phyloP scores from a whole-genome alignment of 2,329 filamentous ascomycete species.

The Aspergillus sp. region DNA sequence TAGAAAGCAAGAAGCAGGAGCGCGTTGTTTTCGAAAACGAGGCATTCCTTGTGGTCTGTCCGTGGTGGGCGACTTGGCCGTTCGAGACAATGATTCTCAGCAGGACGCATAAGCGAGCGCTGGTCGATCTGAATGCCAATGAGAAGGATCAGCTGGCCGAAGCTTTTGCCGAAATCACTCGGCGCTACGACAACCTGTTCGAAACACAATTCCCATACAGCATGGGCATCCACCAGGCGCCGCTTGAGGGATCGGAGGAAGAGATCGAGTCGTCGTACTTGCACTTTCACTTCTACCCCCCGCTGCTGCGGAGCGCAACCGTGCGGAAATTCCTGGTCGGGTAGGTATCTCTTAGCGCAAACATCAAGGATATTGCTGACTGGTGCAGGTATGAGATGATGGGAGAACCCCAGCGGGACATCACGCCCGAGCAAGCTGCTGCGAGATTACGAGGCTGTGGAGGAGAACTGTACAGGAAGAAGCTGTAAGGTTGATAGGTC shows the following conservation, averaged over 20 bases:
- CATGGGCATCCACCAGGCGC: constrained; percentile 93
- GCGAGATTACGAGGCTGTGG: constrained; percentile 64
- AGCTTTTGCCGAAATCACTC: constrained; percentile 75
- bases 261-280: constrained; percentile 84
- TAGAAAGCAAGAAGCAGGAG: constrained; percentile 74
- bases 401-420: constrained; percentile 95
- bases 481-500: constrained; percentile 24
- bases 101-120: constrained; percentile 70
- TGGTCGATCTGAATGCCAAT: constrained; percentile 66
- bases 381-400: constrained; percentile 69
- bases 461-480: constrained; percentile 74
- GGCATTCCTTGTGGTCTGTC: constrained; percentile 76
- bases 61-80: constrained; percentile 97
- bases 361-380: constrained; percentile 6
- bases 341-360: constrained; percentile 20
- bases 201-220: constrained; percentile 96
- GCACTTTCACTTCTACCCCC: constrained; percentile 97
- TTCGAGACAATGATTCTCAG: constrained; percentile 89
- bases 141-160: constrained; percentile 72
- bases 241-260: constrained; percentile 67
- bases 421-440: constrained; percentile 92
- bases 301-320: constrained; percentile 80
- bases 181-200: constrained; percentile 92
- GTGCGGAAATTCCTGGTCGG: constrained; percentile 95
- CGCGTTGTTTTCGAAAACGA: constrained; percentile 82